phyloP scores from a whole-genome alignment of 129 eudicot genomes.

The Lonicera japonica region DNA sequence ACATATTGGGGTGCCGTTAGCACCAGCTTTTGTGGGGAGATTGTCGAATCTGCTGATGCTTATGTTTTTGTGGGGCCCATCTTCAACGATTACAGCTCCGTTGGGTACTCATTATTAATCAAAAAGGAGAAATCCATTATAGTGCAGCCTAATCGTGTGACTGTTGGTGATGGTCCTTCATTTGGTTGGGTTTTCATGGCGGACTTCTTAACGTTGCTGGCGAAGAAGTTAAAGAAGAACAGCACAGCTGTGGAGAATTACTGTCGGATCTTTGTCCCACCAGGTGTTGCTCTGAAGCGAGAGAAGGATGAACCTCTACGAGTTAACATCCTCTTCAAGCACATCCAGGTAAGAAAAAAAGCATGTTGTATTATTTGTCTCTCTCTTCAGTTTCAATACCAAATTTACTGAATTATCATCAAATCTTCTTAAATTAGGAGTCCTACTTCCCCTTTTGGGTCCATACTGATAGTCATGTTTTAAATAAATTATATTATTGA shows the following conservation, averaged over 20 bases:
- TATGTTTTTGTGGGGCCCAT: conserved; percentile 83
- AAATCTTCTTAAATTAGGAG: too few relatives aligned
- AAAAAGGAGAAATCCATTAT: conserved; percentile 65
- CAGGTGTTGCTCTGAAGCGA: conserved; percentile 50
- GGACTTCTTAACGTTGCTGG: conserved; percentile 60
- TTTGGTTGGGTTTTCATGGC: conserved; percentile 90
- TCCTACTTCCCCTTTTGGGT: too few relatives aligned
- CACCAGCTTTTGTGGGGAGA: conserved; percentile 61
- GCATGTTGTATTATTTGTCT: neutral
- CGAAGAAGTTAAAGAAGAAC: conserved; percentile 70
- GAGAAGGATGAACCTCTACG: conserved; percentile 54
- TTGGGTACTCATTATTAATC: conserved; percentile 76
- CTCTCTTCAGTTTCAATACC: too few relatives aligned
- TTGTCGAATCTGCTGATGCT: conserved; percentile 84
- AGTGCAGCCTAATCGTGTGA: conserved; percentile 77
- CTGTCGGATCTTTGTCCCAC: conserved; percentile 65
- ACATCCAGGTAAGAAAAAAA: conserved; percentile 53
- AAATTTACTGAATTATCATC: too few relatives aligned
- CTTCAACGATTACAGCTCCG: conserved; percentile 86
- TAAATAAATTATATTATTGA: too few relatives aligned
- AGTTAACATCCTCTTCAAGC: conserved; percentile 82
- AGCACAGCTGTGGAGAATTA: conserved; percentile 69
- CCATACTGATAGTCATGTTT: too few relatives aligned
- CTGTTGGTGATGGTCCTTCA: conserved; percentile 69
- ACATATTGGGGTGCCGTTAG: conserved; percentile 96